A percentile compares a stretch with the other conserved stretches of the same genome.
phyloP scores from a whole-genome alignment of 225 moss, liverwort and hornwort species.

The Thuidium tamariscinum region DNA sequence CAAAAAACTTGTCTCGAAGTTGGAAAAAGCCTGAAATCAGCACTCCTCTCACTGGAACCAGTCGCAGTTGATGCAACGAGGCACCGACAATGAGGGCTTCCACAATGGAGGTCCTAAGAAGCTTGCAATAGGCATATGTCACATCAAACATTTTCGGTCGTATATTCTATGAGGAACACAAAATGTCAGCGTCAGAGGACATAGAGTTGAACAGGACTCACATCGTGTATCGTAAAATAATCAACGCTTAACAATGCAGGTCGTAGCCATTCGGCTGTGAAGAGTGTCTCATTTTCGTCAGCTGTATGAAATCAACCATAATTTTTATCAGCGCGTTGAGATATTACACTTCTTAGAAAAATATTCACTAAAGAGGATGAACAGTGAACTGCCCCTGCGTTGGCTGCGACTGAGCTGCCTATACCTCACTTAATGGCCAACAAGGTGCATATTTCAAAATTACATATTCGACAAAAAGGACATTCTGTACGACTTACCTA shows the following conservation, averaged over 20 bases:
- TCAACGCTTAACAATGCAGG: slow-evolving; percentile 29
- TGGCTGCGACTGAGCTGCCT: background rate
- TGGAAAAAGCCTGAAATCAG: background rate
- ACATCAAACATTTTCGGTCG: background rate
- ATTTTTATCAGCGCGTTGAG: background rate
- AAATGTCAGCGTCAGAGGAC: background rate
- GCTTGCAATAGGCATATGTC: background rate
- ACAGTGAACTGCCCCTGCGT: background rate
- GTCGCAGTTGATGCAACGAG: background rate
- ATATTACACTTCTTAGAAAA: background rate
- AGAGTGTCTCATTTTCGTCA: slow-evolving; percentile 22
- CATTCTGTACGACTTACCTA: slow-evolving; percentile 13
- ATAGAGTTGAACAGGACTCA: slow-evolving; percentile 6
- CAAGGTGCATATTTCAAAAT: background rate
- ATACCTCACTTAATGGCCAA: background rate
- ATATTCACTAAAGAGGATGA: background rate
- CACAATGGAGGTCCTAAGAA: background rate
- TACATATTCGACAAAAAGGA: background rate
- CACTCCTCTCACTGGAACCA: background rate
- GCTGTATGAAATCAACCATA: background rate
- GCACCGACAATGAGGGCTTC: background rate
- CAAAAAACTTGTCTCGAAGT: background rate
- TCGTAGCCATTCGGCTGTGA: slow-evolving; percentile 34
- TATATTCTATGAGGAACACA: background rate
- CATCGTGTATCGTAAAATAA: slow-evolving; percentile 32